Percentiles rank a stretch among this genome's conserved stretches.
These are phyloP conservation scores for Stenogyne calaminthoides DNA, from an alignment of 305 asterid species.

Conservation along the genomic window DNA sequence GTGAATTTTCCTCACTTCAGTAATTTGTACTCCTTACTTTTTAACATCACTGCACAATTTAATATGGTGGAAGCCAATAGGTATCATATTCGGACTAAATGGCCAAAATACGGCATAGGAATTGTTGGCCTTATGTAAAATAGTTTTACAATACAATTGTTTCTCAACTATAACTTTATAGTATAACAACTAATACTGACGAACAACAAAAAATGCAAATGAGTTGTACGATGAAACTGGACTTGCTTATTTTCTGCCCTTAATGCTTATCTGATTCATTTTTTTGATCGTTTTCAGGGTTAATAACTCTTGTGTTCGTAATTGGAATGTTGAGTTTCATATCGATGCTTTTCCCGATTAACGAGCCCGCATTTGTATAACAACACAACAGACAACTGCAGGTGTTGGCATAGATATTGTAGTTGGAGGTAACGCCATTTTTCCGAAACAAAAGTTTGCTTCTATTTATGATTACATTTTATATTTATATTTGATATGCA, in stretches of 20 bases:
- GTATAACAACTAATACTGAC: too few species aligned
- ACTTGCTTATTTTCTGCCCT: too few species aligned
- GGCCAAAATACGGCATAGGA: too few species aligned
- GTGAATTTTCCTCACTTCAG: background rate
- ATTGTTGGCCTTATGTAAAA: too few species aligned
- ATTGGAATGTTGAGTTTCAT: slow-evolving; percentile 67
- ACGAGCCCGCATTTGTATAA: slow-evolving; percentile 67
- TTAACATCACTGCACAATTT: too few species aligned
- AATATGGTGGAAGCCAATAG: too few species aligned
- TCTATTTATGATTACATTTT: background rate
- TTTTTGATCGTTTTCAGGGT: slow-evolving; percentile 50
- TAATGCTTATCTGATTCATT: background rate
- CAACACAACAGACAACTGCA: slow-evolving; percentile 54
- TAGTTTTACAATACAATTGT: too few species aligned
- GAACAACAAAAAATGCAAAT: too few species aligned
- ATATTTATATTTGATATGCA: background rate
- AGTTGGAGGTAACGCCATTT: slow-evolving; percentile 48
- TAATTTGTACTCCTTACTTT: too few species aligned
- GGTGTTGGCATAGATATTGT: slow-evolving; percentile 85
- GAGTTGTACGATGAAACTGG: too few species aligned
- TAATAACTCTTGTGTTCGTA: slow-evolving; percentile 50
- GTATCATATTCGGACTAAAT: too few species aligned
- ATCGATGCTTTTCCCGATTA: slow-evolving; percentile 70
- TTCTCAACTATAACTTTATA: too few species aligned
- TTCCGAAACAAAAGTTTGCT: background rate